Conservation (phyloP, 2,329 filamentous ascomycete genomes). For the Nothophaeocryptopus gaeumannii region DNA sequence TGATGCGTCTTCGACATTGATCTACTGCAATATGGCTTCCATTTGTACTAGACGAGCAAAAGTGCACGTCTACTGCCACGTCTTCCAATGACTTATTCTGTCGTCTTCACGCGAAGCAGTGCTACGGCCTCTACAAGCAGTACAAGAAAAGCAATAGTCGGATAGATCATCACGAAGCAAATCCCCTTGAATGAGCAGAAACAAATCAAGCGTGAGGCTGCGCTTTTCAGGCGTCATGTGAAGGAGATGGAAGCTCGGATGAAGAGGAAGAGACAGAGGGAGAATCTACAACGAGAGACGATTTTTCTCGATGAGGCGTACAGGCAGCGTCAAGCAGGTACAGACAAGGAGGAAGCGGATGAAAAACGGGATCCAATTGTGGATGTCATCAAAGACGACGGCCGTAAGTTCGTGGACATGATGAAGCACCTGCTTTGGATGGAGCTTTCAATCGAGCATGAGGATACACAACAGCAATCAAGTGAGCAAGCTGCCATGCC, state of each 20-base stretch:
- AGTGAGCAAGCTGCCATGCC: too few species aligned
- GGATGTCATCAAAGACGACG: conserved; percentile 46
- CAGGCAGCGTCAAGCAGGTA: conserved; percentile 38
- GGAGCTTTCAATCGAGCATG: conserved; percentile 30
- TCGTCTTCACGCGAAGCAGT: conserved; percentile 43
- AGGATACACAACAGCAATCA: too few species aligned
- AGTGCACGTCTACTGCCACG: conserved; percentile 2
- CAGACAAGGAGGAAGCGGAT: conserved; percentile 35
- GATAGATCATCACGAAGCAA: conserved; percentile 40
- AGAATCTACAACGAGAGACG: conserved; percentile 45
- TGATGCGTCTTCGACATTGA: too few species aligned
- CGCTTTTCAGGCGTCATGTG: conserved; percentile 49
- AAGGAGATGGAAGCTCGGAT: conserved; percentile 45
- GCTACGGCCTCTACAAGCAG: conserved; percentile 48
- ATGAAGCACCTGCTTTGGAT: conserved; percentile 49
- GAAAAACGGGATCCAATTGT: conserved; percentile 51
- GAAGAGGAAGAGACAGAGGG: conserved; percentile 39
- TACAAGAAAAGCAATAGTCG: conserved; percentile 50
- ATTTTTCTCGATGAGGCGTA: conserved; percentile 45
- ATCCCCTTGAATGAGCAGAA: conserved; percentile 47
- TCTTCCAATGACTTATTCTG: conserved; percentile 31
- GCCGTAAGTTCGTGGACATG: conserved; percentile 44
- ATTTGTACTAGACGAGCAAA: neutral
- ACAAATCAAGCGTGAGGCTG: conserved; percentile 50
- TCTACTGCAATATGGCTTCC: too few species aligned